These are phyloP conservation scores for Phytophthora sp. DNA, from an alignment of 352 stramenopile species.

Conservation along the genomic window DNA sequence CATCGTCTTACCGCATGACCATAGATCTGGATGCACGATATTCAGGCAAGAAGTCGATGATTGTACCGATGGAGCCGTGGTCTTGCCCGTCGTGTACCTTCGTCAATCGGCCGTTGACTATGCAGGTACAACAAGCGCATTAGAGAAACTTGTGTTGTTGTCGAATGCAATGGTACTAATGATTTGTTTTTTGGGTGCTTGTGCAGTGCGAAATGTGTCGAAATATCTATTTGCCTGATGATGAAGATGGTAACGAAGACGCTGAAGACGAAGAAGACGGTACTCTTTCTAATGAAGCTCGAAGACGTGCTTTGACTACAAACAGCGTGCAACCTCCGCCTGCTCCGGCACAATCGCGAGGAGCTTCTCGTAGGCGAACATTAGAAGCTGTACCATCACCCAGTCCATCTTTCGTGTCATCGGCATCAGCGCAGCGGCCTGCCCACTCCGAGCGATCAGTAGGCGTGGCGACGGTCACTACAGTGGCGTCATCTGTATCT, in stretches of 20 bases:
- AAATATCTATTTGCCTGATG: slow-evolving; percentile 47
- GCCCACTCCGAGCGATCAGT: slow-evolving; percentile 29
- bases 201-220: slow-evolving; percentile 56
- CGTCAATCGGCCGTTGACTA: slow-evolving; percentile 57
- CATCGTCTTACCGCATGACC: slow-evolving; percentile 54
- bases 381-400: slow-evolving; percentile 21
- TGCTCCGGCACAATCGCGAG: slow-evolving; percentile 13
- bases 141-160: neutral
- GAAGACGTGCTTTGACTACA: slow-evolving; percentile 35
- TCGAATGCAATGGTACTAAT: slow-evolving; percentile 11
- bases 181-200: slow-evolving; percentile 3
- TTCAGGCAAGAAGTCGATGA: slow-evolving; percentile 45
- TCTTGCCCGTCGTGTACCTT: slow-evolving; percentile 70
- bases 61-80: slow-evolving; percentile 60
- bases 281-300: slow-evolving; percentile 13
- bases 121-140: slow-evolving; percentile 53
- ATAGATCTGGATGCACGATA: slow-evolving; percentile 64
- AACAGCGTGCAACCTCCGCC: slow-evolving; percentile 9
- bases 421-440: slow-evolving; percentile 30
- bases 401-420: slow-evolving; percentile 28
- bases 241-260: slow-evolving; percentile 35
- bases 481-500: slow-evolving; percentile 25
- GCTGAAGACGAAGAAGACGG: slow-evolving; percentile 31
- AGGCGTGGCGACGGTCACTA: slow-evolving; percentile 30
- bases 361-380: slow-evolving; percentile 22